Conservation (phyloP, 2,329 filamentous ascomycete species). For the Fonsecaea multimorphosa region DNA sequence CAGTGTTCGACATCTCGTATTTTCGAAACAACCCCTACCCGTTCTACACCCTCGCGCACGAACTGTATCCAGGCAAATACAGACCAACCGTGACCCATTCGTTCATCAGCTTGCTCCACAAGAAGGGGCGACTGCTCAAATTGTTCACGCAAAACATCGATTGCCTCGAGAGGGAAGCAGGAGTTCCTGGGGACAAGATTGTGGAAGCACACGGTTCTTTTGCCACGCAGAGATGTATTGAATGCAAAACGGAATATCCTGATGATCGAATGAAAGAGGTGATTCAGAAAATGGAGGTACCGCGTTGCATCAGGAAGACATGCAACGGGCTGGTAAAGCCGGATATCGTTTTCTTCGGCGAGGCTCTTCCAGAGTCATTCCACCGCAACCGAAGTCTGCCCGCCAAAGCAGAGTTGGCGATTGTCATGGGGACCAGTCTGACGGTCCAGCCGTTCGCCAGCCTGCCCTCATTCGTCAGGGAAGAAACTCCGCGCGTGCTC, state of each 20-base stretch:
- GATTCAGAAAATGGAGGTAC: conserved; percentile 71
- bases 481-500: conserved; percentile 74
- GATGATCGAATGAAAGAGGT: conserved; percentile 74
- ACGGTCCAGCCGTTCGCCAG: conserved; percentile 87
- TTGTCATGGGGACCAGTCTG: conserved; percentile 88
- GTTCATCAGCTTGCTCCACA: conserved; percentile 81
- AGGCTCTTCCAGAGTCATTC: conserved; percentile 71
- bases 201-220: conserved; percentile 97
- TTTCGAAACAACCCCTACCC: conserved; percentile 83
- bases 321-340: conserved; percentile 88
- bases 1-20: conserved; percentile 90
- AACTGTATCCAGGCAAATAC: conserved; percentile 90
- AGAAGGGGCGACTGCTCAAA: conserved; percentile 79
- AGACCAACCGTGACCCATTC: conserved; percentile 87
- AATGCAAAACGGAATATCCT: conserved; percentile 76
- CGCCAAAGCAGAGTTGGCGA: conserved; percentile 72
- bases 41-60: conserved; percentile 90
- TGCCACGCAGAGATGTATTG: conserved; percentile 86
- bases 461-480: conserved; percentile 69
- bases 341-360: conserved; percentile 94
- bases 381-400: conserved; percentile 64
- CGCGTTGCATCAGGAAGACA: conserved; percentile 64
- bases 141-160: conserved; percentile 99
- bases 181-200: conserved; percentile 79
- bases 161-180: conserved; percentile 85